A percentile compares a stretch with the other conserved stretches of the same genome.
phyloP scores from a whole-genome alignment of 805 yeast species.

The Saccharomycopsis sp. region DNA sequence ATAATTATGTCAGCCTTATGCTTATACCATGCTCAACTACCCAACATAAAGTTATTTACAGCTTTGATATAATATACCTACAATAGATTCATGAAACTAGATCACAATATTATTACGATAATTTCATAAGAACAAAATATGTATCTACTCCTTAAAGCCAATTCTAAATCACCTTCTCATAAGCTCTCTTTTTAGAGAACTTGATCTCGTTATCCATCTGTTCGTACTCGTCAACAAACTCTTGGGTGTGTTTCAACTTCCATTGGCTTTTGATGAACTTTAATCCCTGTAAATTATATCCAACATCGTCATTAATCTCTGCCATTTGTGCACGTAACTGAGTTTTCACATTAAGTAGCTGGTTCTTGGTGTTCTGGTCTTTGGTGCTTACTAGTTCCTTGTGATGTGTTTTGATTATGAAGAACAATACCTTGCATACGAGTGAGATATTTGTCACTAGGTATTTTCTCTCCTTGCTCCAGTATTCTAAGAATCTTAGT shows the following conservation, averaged over 20 bases:
- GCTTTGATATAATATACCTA: too few relatives aligned
- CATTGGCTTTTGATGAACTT: constrained; percentile 69
- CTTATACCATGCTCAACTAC: too few relatives aligned
- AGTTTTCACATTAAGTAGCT: constrained; percentile 54
- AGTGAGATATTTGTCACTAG: constrained; percentile 49
- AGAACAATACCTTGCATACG: constrained; percentile 70
- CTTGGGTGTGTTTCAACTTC: constrained; percentile 67
- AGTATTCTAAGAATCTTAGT: constrained; percentile 64
- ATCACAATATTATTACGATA: too few relatives aligned
- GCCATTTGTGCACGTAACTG: constrained; percentile 41
- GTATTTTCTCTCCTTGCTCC: constrained; percentile 50
- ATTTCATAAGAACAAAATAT: too few relatives aligned
- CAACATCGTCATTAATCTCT: constrained; percentile 60
- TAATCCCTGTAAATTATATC: constrained; percentile 81
- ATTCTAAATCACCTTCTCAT: constrained; percentile 39
- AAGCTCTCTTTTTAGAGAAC: constrained; percentile 65
- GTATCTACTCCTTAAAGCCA: too few relatives aligned
- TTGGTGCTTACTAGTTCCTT: constrained; percentile 70
- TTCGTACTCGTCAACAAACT: constrained; percentile 64
- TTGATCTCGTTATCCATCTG: constrained; percentile 47
- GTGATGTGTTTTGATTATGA: constrained; percentile 66
- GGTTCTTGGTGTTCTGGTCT: constrained; percentile 56
- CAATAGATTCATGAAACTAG: too few relatives aligned
- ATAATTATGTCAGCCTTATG: too few relatives aligned
- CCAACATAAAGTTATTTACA: too few relatives aligned